Base-by-base conservation (phyloP, 371 early-diverging fungal species). In the Mucor mucedo region DNA sequence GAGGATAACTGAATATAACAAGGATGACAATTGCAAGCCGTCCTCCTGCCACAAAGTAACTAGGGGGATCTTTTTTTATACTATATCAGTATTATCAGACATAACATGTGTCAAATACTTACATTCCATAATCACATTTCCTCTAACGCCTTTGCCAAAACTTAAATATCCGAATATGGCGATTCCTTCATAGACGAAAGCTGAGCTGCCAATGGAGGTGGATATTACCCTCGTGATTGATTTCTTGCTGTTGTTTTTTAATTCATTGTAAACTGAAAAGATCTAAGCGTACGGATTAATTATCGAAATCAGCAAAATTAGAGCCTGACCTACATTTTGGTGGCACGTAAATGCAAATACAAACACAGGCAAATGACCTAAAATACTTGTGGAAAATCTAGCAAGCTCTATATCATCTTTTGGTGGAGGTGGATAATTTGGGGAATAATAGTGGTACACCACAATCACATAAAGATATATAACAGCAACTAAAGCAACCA, bases 341-440 rank as follows among this genome's bases (percentile, higher is more conserved):
- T 97, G 99, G 69, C 99, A 88, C 16, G 89, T 88, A 66, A 99
- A 77, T 21, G 96, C 93, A 87, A 99, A 99, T 14, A 99, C 95
- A 86, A 99, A 99, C 50, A 99, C 93, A 2, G 99, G 99, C 28
- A 99, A 73, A 5, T 87, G 88, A n/a, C 85, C 86, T 53, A 98
- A 87, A 71, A 98, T 93, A 9, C 78, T 71, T 13, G 76, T 68
- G 5, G 84, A 67, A 16, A 93, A 56, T 11, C 76, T 75, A 38
- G 91, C 65, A 49, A 82, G 71, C 50, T 76, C 75, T 32, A 86
- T 60, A 4, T 63, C 64, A 13, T 63, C 65, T 6, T 68, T 60
- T 28, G 80, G 76, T 41, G 83, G 79, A 4, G 78, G 76, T 2
- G 72, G 66, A 44, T 70, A 77, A 21, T 70, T 72, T 14, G 87